phyloP scores from a whole-genome alignment of 208 protist genomes.

The Leishmania major region DNA sequence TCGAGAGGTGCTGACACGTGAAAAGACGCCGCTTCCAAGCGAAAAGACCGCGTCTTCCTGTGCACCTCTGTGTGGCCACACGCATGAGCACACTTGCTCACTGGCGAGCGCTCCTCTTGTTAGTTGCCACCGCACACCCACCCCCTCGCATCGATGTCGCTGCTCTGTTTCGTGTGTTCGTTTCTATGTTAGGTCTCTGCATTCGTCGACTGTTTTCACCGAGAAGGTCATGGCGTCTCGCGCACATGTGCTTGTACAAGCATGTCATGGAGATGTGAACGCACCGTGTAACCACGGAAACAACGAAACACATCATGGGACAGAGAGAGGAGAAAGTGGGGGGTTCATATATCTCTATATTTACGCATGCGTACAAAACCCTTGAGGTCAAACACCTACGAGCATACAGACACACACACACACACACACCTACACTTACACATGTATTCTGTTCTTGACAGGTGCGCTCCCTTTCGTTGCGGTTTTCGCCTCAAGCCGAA shows the following conservation, averaged over 20 bases:
- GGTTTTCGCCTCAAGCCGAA: too few relatives aligned
- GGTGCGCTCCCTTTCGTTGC: too few relatives aligned
- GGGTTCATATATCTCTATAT: too few relatives aligned
- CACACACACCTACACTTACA: too few relatives aligned
- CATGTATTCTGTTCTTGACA: too few relatives aligned
- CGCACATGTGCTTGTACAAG: not conserved
- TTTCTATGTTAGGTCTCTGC: not conserved
- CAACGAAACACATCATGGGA: not conserved
- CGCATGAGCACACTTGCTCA: not conserved
- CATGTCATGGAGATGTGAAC: not conserved
- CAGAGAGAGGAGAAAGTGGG: too few relatives aligned
- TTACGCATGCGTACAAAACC: too few relatives aligned
- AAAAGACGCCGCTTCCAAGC: not conserved
- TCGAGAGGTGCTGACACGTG: not conserved
- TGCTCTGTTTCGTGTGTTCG: not conserved
- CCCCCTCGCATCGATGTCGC: not conserved
- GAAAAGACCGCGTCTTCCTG: not conserved
- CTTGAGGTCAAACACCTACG: too few relatives aligned
- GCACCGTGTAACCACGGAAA: not conserved
- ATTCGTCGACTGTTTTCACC: not conserved
- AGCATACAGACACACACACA: too few relatives aligned
- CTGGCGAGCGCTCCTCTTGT: not conserved
- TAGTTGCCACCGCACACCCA: not conserved
- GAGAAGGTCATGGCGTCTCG: not conserved
- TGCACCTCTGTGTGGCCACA: not conserved